Evolutionary conservation across 768 basidiomycete genomes (phyloP).

Genomic region (Kwoniella sp.): DNA sequence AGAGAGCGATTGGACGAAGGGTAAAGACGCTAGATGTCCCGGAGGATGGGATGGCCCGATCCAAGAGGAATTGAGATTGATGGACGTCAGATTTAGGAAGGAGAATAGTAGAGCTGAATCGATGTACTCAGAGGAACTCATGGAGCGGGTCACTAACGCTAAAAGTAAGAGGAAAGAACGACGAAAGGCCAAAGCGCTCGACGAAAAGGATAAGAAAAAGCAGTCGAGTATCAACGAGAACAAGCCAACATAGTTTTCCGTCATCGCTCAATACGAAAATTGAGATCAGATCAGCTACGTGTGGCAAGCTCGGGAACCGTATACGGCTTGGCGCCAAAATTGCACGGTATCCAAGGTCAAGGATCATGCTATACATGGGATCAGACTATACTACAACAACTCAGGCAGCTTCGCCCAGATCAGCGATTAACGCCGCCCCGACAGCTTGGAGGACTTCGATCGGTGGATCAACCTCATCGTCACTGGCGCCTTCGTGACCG

Average conservation of each 20-base stretch:
- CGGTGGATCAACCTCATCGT: constrained; percentile 10
- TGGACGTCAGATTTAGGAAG: constrained; percentile 23
- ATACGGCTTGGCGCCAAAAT: no score
- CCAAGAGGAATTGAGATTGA: constrained; percentile 14
- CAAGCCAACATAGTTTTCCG: no score
- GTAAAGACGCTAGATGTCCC: constrained; percentile 15
- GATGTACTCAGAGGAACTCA: constrained; percentile 18
- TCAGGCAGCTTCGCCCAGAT: constrained; percentile 18
- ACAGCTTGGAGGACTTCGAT: constrained; percentile 18
- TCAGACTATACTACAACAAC: not conserved
- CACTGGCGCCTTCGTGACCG: constrained; percentile 51
- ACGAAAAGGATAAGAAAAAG: not conserved
- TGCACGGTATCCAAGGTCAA: no score
- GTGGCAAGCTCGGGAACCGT: no score
- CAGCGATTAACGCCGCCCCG: constrained; percentile 22
- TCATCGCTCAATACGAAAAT: no score
- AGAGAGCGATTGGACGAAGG: constrained; percentile 18
- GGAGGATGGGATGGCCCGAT: constrained; percentile 27
- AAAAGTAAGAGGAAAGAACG: constrained; percentile 19
- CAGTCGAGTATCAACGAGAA: not conserved
- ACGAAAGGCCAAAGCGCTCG: constrained; percentile 4
- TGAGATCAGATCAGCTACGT: no score
- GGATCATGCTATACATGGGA: constrained; percentile 5
- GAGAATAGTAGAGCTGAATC: constrained; percentile 26
- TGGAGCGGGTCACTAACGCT: constrained; percentile 24